These are phyloP conservation scores for Heterobasidion parviporum DNA, from an alignment of 1,284 basidiomycete genomes.

Conservation along the genomic window DNA sequence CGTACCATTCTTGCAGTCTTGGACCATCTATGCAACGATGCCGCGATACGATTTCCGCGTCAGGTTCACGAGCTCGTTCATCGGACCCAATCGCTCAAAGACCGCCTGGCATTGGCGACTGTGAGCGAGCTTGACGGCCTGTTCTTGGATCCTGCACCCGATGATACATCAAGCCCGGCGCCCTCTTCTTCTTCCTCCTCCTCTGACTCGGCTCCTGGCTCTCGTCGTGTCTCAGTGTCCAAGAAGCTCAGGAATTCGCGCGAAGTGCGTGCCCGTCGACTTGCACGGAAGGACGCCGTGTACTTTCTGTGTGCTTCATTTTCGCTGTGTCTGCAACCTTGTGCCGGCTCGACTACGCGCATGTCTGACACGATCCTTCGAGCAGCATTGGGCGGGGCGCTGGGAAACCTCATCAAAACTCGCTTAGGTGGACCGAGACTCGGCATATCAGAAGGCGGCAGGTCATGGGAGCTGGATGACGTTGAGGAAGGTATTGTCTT, in stretches of 20 bases:
- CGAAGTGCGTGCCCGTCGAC: neutral
- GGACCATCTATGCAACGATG: neutral
- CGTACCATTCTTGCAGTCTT: neutral
- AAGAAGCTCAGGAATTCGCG: neutral
- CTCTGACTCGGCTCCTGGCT: no score
- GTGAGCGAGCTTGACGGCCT: neutral
- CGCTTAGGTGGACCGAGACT: neutral
- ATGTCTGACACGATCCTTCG: neutral
- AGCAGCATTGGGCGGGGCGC: neutral
- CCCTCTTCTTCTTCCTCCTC: no score
- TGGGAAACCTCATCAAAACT: neutral
- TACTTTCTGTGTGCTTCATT: neutral
- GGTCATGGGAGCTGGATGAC: neutral
- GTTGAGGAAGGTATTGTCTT: neutral
- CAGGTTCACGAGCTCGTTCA: neutral
- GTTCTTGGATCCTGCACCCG: neutral
- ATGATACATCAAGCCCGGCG: neutral
- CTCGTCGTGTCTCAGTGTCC: neutral
- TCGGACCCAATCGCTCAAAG: neutral
- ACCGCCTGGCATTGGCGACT: neutral
- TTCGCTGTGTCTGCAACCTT: neutral
- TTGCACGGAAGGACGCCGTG: neutral
- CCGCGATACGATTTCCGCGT: neutral
- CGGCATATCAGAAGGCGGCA: neutral
- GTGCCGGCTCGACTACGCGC: neutral